Evolutionary conservation across 306 rosid genomes (phyloP).

Genomic region (Quercus engelmannii): DNA sequence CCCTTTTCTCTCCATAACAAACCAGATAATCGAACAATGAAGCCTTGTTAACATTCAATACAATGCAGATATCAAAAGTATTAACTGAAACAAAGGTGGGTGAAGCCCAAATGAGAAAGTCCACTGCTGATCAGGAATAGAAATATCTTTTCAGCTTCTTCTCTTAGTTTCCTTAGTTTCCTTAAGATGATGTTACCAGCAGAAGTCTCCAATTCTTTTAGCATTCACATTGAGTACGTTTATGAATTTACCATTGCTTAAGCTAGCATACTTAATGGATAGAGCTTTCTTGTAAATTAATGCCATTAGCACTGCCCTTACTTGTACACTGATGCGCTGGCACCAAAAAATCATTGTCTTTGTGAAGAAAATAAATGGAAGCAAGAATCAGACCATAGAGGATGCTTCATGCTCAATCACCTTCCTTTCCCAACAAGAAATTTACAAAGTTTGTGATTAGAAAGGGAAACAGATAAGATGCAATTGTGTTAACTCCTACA

Average conservation of each 20-base stretch:
- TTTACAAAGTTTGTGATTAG: conserved; percentile 72
- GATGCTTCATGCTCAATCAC: conserved; percentile 29
- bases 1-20: too few species aligned
- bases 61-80: too few species aligned
- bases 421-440: conserved; percentile 42
- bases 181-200: conserved; percentile 32
- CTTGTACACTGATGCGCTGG: conserved; percentile 64
- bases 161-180: too few species aligned
- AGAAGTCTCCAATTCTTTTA: conserved; percentile 84
- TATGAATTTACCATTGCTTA: conserved; percentile 55
- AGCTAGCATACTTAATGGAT: conserved; percentile 45
- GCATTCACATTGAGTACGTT: conserved; percentile 77
- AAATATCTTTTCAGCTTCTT: too few species aligned
- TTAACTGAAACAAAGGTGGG: too few species aligned
- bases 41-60: too few species aligned
- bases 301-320: conserved; percentile 65
- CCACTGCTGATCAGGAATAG: too few species aligned
- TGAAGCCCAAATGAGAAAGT: too few species aligned
- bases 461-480: conserved; percentile 74
- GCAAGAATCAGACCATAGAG: conserved; percentile 65
- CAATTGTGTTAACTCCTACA: conserved; percentile 69
- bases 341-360: conserved; percentile 91
- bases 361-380: conserved; percentile 62
- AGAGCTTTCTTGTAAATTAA: conserved; percentile 53
- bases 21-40: too few species aligned